Conservation (phyloP, 1,284 basidiomycete species). For the Ustilago bromivora region DNA sequence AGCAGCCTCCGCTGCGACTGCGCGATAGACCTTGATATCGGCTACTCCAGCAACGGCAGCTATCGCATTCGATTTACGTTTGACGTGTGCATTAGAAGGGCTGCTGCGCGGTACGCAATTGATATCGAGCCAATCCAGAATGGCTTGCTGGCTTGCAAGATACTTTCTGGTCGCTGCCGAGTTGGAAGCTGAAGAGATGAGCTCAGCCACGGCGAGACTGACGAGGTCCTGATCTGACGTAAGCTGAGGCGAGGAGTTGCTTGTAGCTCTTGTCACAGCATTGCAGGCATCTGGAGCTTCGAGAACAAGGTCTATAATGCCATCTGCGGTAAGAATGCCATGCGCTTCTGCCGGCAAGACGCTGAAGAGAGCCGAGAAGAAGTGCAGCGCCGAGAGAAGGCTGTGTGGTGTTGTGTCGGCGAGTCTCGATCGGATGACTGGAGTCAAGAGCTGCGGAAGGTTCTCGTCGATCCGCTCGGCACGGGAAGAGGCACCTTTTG, state of each 20-base stretch:
- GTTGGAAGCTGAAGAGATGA: conserved; percentile 42
- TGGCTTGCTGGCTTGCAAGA: conserved; percentile 34
- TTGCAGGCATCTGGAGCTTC: conserved; percentile 40
- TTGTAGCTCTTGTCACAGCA: not conserved
- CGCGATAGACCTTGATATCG: conserved; percentile 34
- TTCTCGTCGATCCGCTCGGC: conserved; percentile 26
- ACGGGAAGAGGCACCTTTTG: not conserved
- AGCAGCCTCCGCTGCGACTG: conserved; percentile 21
- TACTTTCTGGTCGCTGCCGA: conserved; percentile 28
- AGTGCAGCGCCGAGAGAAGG: conserved; percentile 41
- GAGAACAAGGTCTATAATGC: conserved; percentile 36
- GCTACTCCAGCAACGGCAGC: conserved; percentile 40
- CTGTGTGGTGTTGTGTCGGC: conserved; percentile 43
- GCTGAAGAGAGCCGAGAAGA: conserved; percentile 41
- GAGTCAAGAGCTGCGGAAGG: conserved; percentile 35
- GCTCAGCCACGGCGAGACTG: conserved; percentile 32
- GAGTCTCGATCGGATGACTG: conserved; percentile 34
- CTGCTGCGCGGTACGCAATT: conserved; percentile 16
- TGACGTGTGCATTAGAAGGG: not conserved
- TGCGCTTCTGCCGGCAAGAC: conserved; percentile 37
- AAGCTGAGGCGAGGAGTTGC: not conserved
- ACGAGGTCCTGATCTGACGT: conserved; percentile 30
- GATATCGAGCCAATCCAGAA: conserved; percentile 50
- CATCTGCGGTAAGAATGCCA: conserved; percentile 30
- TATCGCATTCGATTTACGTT: conserved; percentile 19